These are phyloP conservation scores for Berberis thunbergii DNA, from an alignment of 164 flowering plant genomes.

Conservation along the genomic window DNA sequence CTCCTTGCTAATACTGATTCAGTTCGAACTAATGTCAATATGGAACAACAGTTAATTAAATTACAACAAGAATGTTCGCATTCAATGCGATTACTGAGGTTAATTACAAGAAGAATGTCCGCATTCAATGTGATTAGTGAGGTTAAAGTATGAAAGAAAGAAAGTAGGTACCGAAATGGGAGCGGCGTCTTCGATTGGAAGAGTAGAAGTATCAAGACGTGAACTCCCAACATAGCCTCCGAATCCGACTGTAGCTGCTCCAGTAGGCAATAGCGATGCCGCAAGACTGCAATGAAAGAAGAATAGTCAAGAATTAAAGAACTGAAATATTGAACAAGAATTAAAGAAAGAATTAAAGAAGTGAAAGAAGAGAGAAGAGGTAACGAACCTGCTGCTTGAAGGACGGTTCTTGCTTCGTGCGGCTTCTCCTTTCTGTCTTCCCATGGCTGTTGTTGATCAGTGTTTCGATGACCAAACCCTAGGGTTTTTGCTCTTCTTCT, in stretches of 20 bases:
- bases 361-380: background rate
- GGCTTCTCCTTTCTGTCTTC: conserved; percentile 75
- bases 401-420: conserved; percentile 75
- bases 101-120: too few relatives aligned
- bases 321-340: background rate
- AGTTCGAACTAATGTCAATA: too few relatives aligned
- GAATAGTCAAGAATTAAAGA: too few relatives aligned
- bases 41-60: too few relatives aligned
- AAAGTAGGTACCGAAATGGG: conserved; percentile 20
- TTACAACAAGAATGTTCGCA: too few relatives aligned
- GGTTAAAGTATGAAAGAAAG: background rate
- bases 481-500: too few relatives aligned
- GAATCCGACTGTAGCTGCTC: conserved; percentile 57
- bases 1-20: too few relatives aligned
- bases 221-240: conserved; percentile 90
- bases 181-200: conserved; percentile 22
- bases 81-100: too few relatives aligned
- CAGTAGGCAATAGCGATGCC: conserved; percentile 70
- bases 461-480: too few relatives aligned
- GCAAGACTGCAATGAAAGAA: conserved; percentile 39
- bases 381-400: conserved; percentile 84
- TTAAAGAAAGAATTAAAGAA: background rate
- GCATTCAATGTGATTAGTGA: too few relatives aligned
- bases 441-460: conserved; percentile 32
- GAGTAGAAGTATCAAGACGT: conserved; percentile 42